Base-by-base conservation (phyloP, 2,329 filamentous ascomycete genomes). In the Trichoderma sp. region DNA sequence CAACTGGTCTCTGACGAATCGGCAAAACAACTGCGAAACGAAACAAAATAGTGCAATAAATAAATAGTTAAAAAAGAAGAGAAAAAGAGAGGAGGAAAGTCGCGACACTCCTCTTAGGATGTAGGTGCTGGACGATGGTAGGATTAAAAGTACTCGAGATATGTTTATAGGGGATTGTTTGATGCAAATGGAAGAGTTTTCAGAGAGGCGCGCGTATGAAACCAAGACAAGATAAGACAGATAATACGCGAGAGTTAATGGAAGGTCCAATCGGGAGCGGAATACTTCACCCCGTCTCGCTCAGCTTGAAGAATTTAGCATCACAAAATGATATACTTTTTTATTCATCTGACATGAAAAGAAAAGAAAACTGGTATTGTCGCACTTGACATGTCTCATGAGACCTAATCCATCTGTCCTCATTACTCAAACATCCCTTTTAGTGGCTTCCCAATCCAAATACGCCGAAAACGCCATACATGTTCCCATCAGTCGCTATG, bases 401-500 rank as follows among this genome's bases (percentile, higher is more conserved):
- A 45, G 50, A 65, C 71, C 33, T 59, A 38, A 60, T 38, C 41
- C 60, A 45, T 60, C 74, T 41, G 41, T 66, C 53, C 12, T 33
- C n/a, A 66, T 66, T 59, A 66, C 59, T 60, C 62, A 62, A 62
- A 59, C 41, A 71, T 75, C 59, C 73, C 21, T 60, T 65, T 66
- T 66, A 7, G 45, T 31, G 35, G 63, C 45, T 75, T 35, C 60
- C 53, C 68, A 35, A 50, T 33, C 56, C 68, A 73, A 62, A 38
- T 71, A 75, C 73, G 73, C 75, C 73, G 76, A 72, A 77, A 77
- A 80, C 79, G 77, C 79, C 79, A 65, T 77, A 67, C 77, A 77
- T 74, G 38, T 74, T 68, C 53, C 73, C 68, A 73, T 67, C 45
- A 76, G 76, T 60, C 50, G 64, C 71, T 62, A 53, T 63, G 27